These are phyloP conservation scores for Monosporascus sp. DNA, from an alignment of 2,329 filamentous ascomycete genomes.

Conservation along the genomic window DNA sequence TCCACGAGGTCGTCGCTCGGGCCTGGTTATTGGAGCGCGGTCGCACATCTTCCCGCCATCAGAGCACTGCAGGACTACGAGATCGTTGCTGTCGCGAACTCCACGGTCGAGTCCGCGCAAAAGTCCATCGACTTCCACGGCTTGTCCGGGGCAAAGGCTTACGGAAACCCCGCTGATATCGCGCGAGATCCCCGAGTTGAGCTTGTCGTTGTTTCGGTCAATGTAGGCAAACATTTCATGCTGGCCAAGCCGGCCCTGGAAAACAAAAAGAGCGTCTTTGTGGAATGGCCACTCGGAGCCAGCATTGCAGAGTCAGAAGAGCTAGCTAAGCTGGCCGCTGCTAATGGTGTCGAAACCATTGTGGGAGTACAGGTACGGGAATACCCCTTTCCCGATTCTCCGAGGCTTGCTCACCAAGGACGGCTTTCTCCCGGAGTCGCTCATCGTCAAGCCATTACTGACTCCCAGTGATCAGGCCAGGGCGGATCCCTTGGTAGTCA, in stretches of 20 bases:
- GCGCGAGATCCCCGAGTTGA: constrained; percentile 41
- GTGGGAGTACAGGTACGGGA: constrained; percentile 31
- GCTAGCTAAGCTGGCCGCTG: constrained; percentile 33
- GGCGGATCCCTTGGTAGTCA: constrained; percentile 32
- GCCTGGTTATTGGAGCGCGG: constrained; percentile 27
- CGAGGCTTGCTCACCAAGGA: too few relatives aligned
- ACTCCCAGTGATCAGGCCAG: constrained; percentile 30
- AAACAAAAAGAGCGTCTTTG: constrained; percentile 42
- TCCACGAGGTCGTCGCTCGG: not conserved
- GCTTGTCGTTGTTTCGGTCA: constrained; percentile 39
- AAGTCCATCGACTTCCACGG: constrained; percentile 35
- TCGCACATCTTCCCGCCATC: constrained; percentile 33
- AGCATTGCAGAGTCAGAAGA: constrained; percentile 36
- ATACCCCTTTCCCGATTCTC: too few relatives aligned
- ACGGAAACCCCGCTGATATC: constrained; percentile 37
- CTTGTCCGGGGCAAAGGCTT: constrained; percentile 31
- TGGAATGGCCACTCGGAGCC: constrained; percentile 44
- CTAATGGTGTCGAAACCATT: constrained; percentile 36
- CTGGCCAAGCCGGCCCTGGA: constrained; percentile 36
- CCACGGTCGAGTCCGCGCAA: constrained; percentile 34
- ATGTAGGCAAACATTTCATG: constrained; percentile 37
- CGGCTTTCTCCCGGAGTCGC: too few relatives aligned
- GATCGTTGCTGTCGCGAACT: constrained; percentile 46
- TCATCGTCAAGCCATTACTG: too few relatives aligned
- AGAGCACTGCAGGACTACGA: constrained; percentile 32